phyloP scores from a whole-genome alignment of 257 asterid species.

The Solanum tarapatanum region DNA sequence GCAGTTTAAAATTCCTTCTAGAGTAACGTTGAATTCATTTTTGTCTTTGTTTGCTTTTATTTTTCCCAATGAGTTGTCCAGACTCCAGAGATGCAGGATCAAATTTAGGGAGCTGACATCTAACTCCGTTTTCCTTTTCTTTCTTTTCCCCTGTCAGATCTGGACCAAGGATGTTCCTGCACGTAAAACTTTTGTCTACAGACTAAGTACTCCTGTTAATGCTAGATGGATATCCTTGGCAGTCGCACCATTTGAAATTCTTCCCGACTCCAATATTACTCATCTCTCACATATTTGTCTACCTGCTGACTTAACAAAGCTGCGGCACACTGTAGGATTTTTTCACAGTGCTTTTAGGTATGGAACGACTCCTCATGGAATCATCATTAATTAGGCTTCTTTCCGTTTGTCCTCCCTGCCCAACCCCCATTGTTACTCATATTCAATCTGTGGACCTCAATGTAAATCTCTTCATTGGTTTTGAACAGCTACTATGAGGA shows the following conservation, averaged over 20 bases:
- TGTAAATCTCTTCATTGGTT: conserved; percentile 6
- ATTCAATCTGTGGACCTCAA: neutral
- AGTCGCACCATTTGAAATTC: conserved; percentile 85
- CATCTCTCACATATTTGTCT: conserved; percentile 65
- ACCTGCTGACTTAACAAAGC: conserved; percentile 62
- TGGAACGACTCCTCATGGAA: neutral
- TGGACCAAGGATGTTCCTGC: conserved; percentile 87
- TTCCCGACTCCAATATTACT: conserved; percentile 68
- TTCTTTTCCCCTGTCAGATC: conserved; percentile 29
- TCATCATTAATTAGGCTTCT: conserved; percentile 4
- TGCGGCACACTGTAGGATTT: conserved; percentile 68
- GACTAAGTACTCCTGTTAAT: conserved; percentile 81
- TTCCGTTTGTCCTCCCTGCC: neutral
- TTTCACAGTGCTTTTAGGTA: conserved; percentile 89
- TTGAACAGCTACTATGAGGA: conserved; percentile 80
- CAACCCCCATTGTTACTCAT: neutral
- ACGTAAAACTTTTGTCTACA: conserved; percentile 76
- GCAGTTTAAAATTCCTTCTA: neutral
- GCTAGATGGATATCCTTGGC: conserved; percentile 86
- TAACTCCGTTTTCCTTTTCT: neutral
- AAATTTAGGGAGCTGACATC: neutral
- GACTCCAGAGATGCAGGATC: neutral
- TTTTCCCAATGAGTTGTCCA: neutral
- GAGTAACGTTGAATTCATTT: neutral
- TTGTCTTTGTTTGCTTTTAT: neutral